A percentile compares a stretch with the other conserved stretches of the same genome.
These are phyloP conservation scores for Areca catechu DNA, from an alignment of 176 grass and related monocot genomes.

Conservation along the genomic window DNA sequence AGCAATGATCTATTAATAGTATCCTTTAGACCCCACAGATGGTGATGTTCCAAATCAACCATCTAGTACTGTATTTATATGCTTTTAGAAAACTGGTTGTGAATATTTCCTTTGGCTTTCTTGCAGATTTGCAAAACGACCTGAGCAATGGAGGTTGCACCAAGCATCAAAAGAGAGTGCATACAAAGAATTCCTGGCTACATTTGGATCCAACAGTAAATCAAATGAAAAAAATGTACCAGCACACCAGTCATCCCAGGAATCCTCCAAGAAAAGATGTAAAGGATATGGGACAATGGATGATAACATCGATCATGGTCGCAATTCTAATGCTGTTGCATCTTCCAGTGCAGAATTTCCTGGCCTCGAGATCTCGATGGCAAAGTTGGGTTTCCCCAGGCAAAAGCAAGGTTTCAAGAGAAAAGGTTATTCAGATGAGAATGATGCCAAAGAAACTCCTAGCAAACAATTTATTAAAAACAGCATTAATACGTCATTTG, in stretches of 20 bases:
- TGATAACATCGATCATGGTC: slow-evolving; percentile 16
- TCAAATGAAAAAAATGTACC: slow-evolving; percentile 1
- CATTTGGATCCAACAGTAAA: slow-evolving; percentile 57
- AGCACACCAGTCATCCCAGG: slow-evolving; percentile 19
- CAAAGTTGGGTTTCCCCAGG: slow-evolving; percentile 10
- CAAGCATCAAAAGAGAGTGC: slow-evolving; percentile 79
- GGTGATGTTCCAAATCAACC: too few relatives aligned
- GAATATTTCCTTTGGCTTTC: not conserved
- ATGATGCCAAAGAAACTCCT: not conserved
- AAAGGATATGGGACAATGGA: slow-evolving; percentile 24
- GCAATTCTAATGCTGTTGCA: not conserved
- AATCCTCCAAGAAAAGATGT: slow-evolving; percentile 26
- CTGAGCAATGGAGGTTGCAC: slow-evolving; percentile 66
- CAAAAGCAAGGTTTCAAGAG: slow-evolving; percentile 21
- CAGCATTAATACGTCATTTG: slow-evolving; percentile 25
- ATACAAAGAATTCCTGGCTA: slow-evolving; percentile 47
- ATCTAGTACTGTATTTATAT: not conserved
- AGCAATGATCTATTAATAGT: too few relatives aligned
- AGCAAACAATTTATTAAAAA: slow-evolving; percentile 34
- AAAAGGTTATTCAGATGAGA: not conserved
- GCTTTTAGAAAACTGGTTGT: not conserved
- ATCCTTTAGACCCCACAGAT: too few relatives aligned
- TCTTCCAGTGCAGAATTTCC: not conserved
- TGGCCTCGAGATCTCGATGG: slow-evolving; percentile 18
- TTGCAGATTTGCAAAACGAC: slow-evolving; percentile 70